Evolutionary conservation across 176 grass and related monocot species (phyloP), one percentile per base, ranked within the genome.

Genomic region (Dendrocalamus sinicus): DNA sequence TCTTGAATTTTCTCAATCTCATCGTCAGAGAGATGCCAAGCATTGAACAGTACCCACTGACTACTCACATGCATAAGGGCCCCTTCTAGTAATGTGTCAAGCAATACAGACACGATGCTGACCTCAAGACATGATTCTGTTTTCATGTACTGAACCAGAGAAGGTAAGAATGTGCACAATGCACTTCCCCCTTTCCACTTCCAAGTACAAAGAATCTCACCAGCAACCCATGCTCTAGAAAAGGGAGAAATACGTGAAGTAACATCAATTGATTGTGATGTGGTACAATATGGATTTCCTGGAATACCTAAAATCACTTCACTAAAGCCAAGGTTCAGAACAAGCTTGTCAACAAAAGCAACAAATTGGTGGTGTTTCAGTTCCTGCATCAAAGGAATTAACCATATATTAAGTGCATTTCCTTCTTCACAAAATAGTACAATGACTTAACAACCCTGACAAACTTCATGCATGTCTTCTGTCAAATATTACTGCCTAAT

Each of bases 201-300:
- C 96, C 93, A 95, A 75, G 91, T 87, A 83, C 89, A 98, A 83
- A 98, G 81, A 62, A 98, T 87, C 76, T 95, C 93, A 89, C 85
- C 87, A 43, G 96, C 96, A 85, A 98, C 85, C 96, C 96, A 98
- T 73, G 82, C 88, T 80, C 91, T 93, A 32, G 88, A 88, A 55
- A 73, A 72, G 45, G 88, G 80, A 60, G 82, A 76, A 83, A 75
- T 59, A 11, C 76, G 50, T 63, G 82, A 64, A 74, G 77, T 72
- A 72, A 76, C 46, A 73, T 80, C 84, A 84, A 35, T 58, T 60
- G 73, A 37, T 66, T 80, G 52, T 80, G 82, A 88, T 84, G 62
- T 78, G 26, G 39, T n/a, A 24, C 35, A 70, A 86, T 17, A 35
- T 50, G 41, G 70, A 69, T 73, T 79, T 89, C 86, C 86, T 54